Percentiles rank a stretch among this genome's conserved stretches.
Conservation (phyloP, 345 rosid genomes). For the Corchorus olitorius region DNA sequence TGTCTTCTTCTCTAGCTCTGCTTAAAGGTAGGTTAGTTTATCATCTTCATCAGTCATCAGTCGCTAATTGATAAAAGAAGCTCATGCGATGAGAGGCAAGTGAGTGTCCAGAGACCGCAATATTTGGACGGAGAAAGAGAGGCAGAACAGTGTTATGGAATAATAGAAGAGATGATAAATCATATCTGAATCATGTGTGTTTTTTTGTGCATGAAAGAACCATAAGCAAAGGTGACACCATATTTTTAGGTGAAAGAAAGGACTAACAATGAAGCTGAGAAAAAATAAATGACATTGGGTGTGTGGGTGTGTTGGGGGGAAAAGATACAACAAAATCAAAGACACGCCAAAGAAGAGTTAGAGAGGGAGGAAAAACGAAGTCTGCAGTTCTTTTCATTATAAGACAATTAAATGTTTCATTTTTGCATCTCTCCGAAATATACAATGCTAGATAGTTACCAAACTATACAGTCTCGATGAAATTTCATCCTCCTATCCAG, state of each 20-base stretch:
- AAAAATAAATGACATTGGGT: not conserved
- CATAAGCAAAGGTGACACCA: not conserved
- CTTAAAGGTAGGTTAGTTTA: conserved; percentile 5
- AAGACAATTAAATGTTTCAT: conserved; percentile 2
- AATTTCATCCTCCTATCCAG: not conserved
- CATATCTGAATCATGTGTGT: too few relatives aligned
- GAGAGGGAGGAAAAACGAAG: not conserved
- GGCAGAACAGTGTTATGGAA: not conserved
- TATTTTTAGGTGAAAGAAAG: not conserved
- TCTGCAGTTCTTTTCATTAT: not conserved
- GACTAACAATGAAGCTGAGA: not conserved
- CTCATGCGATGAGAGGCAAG: not conserved
- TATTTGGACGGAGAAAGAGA: not conserved
- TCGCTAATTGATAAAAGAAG: not conserved
- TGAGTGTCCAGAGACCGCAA: not conserved
- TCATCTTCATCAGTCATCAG: not conserved
- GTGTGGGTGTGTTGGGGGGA: not conserved
- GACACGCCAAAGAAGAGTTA: not conserved
- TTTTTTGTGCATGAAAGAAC: not conserved
- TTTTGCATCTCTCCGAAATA: not conserved
- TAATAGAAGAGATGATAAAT: not conserved
- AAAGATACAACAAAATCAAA: not conserved
- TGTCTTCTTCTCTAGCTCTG: not conserved
- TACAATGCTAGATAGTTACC: not conserved
- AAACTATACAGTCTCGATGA: not conserved